phyloP scores from a whole-genome alignment of 2,329 filamentous ascomycete species.

The Geosmithia flava region DNA sequence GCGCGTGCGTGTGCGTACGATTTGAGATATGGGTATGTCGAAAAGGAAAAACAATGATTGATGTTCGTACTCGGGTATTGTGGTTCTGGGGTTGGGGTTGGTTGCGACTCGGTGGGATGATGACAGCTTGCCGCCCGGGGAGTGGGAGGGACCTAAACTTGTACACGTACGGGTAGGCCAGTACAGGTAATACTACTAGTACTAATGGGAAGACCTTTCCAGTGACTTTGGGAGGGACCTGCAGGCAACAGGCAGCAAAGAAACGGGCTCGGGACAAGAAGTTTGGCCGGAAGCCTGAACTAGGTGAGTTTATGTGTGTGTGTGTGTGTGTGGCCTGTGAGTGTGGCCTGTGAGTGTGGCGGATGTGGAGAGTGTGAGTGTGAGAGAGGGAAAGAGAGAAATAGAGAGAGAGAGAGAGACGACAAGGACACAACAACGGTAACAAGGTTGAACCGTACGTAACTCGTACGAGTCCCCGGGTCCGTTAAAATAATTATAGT shows the following conservation, averaged over 20 bases:
- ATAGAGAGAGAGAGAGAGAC: too few species aligned
- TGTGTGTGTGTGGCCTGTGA: too few species aligned
- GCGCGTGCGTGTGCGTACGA: too few species aligned
- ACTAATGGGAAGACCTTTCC: too few species aligned
- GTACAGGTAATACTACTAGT: too few species aligned
- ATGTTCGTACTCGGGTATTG: not conserved
- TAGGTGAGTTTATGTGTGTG: too few species aligned
- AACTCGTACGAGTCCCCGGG: not conserved
- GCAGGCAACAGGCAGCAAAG: not conserved
- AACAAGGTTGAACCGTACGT: not conserved
- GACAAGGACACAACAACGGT: too few species aligned
- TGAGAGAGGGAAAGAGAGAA: not conserved
- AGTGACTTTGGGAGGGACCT: too few species aligned
- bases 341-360: too few species aligned
- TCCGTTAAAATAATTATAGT: too few species aligned
- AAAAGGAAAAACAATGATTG: not conserved
- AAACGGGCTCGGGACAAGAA: not conserved
- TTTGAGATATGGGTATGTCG: too few species aligned
- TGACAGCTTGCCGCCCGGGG: not conserved
- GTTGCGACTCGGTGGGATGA: not conserved
- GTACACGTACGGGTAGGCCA: too few species aligned
- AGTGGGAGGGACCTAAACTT: not conserved
- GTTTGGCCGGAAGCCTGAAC: not conserved
- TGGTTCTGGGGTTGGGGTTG: not conserved
- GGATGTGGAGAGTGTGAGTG: not conserved